These are phyloP conservation scores for Aphanomyces stellatus DNA, from an alignment of 352 stramenopile species.

Conservation along the genomic window DNA sequence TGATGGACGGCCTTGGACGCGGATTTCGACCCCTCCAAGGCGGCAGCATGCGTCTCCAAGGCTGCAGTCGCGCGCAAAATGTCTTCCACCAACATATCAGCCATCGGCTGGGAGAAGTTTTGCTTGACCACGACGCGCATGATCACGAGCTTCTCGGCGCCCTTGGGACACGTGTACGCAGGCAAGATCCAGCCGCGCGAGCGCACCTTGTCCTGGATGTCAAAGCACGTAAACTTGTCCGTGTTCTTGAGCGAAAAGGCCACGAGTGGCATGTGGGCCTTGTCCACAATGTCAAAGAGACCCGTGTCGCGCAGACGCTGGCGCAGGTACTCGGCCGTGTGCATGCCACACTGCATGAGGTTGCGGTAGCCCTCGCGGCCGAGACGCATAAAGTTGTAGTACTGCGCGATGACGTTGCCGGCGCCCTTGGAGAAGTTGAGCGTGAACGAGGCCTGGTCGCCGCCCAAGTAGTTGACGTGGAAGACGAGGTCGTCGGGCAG, in stretches of 20 bases:
- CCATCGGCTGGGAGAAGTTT: conserved; percentile 85
- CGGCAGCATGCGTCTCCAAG: conserved; percentile 32
- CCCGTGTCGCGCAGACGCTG: conserved; percentile 62
- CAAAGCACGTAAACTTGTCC: conserved; percentile 78
- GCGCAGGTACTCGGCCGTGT: conserved; percentile 74
- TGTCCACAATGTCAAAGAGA: conserved; percentile 85
- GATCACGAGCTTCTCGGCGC: conserved; percentile 75
- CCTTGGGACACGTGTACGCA: conserved; percentile 81
- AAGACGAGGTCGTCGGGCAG: conserved; percentile 84
- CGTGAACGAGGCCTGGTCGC: conserved; percentile 87
- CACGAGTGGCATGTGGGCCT: conserved; percentile 86
- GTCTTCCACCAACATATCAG: conserved; percentile 80
- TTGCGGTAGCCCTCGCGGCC: conserved; percentile 81
- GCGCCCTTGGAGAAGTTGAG: conserved; percentile 92
- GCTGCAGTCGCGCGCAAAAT: conserved; percentile 77
- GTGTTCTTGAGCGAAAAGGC: conserved; percentile 70
- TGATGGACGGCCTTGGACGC: background rate
- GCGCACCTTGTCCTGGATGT: conserved; percentile 86
- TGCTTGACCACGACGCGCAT: conserved; percentile 89
- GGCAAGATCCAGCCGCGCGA: conserved; percentile 85
- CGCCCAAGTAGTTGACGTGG: conserved; percentile 89
- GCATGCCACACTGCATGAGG: conserved; percentile 88
- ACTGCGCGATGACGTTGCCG: conserved; percentile 83
- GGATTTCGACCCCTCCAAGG: background rate
- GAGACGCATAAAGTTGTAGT: conserved; percentile 91